Conservation (phyloP, 192 early-diverging fungal species). For the Spizellomyces punctatus region DNA sequence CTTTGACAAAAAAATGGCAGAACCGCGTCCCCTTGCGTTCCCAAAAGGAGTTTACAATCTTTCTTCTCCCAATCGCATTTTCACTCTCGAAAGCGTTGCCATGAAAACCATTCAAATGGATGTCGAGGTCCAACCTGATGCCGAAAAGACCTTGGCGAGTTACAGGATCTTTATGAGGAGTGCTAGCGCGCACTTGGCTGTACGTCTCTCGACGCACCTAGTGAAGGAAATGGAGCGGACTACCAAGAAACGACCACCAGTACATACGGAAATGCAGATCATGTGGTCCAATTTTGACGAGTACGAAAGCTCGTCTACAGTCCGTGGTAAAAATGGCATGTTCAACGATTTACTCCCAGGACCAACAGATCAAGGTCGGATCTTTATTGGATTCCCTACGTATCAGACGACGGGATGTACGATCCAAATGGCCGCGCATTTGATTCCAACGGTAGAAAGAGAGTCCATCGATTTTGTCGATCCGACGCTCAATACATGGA, state of each 20-base stretch:
- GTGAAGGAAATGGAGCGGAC: constrained; percentile 79
- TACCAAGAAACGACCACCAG: constrained; percentile 85
- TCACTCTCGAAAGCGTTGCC: constrained; percentile 65
- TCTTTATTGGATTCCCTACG: constrained; percentile 90
- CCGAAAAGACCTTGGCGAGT: constrained; percentile 17
- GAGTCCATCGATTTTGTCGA: constrained; percentile 91
- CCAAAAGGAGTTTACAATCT: constrained; percentile 38
- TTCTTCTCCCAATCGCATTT: constrained; percentile 72
- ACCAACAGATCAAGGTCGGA: constrained; percentile 72
- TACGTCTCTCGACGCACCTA: constrained; percentile 56
- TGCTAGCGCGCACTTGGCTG: constrained; percentile 62
- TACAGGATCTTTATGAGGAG: constrained; percentile 66
- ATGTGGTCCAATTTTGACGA: constrained; percentile 78
- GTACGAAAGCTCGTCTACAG: constrained; percentile 60
- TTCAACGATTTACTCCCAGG: constrained; percentile 77
- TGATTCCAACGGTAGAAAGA: constrained; percentile 92
- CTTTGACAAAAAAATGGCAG: constrained; percentile 67
- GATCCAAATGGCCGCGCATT: constrained; percentile 74
- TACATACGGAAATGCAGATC: constrained; percentile 66
- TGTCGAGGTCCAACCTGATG: constrained; percentile 37
- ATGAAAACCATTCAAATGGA: constrained; percentile 60
- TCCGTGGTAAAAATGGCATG: constrained; percentile 53
- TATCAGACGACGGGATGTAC: constrained; percentile 87
- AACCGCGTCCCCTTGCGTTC: constrained; percentile 64
- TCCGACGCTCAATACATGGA: constrained; percentile 74